phyloP scores from a whole-genome alignment of 495 filamentous ascomycete genomes.

The Trichoderma parareesei region DNA sequence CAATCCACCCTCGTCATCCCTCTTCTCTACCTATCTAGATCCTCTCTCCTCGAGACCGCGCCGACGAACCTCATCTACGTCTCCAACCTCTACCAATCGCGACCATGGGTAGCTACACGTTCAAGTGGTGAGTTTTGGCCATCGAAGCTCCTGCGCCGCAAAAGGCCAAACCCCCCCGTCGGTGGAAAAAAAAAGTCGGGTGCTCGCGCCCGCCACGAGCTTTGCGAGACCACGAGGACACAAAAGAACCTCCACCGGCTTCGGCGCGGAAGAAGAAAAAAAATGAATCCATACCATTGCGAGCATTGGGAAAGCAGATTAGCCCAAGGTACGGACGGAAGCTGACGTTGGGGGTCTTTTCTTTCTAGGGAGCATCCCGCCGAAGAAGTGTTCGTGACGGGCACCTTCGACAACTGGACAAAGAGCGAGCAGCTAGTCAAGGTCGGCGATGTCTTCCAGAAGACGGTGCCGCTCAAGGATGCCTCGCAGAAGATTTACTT shows the following conservation, averaged over 20 bases:
- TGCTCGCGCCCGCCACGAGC: constrained; percentile 2
- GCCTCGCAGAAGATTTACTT: constrained; percentile 62
- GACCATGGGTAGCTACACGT: constrained; percentile 46
- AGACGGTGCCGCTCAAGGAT: constrained; percentile 62
- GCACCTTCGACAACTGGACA: constrained; percentile 91
- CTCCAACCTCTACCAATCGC: not conserved
- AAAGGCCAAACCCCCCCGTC: constrained; percentile 6
- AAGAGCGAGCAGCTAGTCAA: constrained; percentile 75
- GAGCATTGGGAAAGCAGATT: constrained; percentile 15
- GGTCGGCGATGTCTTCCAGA: constrained; percentile 61
- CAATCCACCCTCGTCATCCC: not conserved
- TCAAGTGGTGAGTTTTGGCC: constrained; percentile 42
- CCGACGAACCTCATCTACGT: not conserved
- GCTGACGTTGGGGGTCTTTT: constrained; percentile 4
- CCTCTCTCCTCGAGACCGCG: not conserved
- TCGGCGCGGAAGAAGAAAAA: constrained; percentile 10
- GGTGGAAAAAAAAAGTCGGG: not conserved
- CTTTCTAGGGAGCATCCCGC: constrained; percentile 60
- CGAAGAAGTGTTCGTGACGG: constrained; percentile 86
- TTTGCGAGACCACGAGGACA: constrained; percentile 4
- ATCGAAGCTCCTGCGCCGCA: not conserved
- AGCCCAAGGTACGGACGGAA: not conserved
- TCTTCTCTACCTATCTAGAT: not conserved
- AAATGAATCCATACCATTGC: constrained; percentile 9
- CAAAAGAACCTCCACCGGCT: constrained; percentile 5